A percentile compares a stretch with the other conserved stretches of the same genome.
phyloP scores from a whole-genome alignment of 192 early-diverging fungal genomes.

The Coemansia erecta region DNA sequence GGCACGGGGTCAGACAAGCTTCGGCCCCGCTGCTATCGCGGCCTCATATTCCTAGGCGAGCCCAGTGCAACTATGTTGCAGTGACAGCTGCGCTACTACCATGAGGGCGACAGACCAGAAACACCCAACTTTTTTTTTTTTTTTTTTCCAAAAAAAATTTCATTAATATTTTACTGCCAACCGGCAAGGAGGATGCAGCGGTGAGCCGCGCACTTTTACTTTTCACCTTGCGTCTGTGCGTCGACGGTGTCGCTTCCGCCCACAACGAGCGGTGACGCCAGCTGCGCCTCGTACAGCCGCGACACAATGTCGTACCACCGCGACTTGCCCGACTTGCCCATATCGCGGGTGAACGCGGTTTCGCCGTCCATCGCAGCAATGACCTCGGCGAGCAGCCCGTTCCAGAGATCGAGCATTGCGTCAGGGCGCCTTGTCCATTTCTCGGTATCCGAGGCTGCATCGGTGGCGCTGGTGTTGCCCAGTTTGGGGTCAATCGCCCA shows the following conservation, averaged over 20 bases:
- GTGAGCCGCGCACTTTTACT: neutral
- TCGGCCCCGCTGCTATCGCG: constrained; percentile 37
- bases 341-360: constrained; percentile 45
- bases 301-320: constrained; percentile 37
- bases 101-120: constrained; percentile 27
- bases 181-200: too few relatives aligned
- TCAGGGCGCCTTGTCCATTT: constrained; percentile 1
- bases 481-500: constrained; percentile 9
- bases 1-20: constrained; percentile 25
- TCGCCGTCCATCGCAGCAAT: constrained; percentile 20
- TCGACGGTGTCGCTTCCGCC: neutral
- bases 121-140: constrained; percentile 2
- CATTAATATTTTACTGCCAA: neutral
- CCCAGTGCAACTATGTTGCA: constrained; percentile 40
- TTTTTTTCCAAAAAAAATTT: constrained; percentile 6
- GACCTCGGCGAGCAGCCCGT: constrained; percentile 13
- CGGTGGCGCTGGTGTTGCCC: neutral
- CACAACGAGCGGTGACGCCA: constrained; percentile 1
- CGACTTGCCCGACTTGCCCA: constrained; percentile 50
- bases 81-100: constrained; percentile 49
- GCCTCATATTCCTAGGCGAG: constrained; percentile 49
- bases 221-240: too few relatives aligned
- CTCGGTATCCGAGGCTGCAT: neutral
- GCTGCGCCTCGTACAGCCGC: constrained; percentile 14
- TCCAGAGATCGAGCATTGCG: constrained; percentile 18